A percentile compares a stretch with the other conserved stretches of the same genome.
These are phyloP conservation scores for Oryza longistaminata DNA, from an alignment of 176 grass and related monocot genomes.

Conservation along the genomic window DNA sequence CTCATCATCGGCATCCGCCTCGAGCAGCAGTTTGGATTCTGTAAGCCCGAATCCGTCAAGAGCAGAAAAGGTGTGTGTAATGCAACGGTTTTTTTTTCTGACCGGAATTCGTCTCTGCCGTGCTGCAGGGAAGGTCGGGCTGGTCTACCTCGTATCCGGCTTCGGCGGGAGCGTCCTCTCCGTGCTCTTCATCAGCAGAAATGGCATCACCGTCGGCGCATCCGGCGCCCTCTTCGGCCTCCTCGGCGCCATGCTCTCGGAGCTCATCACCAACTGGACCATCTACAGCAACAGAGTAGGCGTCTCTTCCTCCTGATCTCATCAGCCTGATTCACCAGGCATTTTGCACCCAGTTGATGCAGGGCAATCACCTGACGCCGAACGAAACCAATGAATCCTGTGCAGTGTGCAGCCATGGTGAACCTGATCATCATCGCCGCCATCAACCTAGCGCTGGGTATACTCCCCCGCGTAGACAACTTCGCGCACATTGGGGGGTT, in stretches of 20 bases:
- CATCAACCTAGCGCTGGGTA: conserved; percentile 75
- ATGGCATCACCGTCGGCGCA: conserved; percentile 72
- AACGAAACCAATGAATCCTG: background rate
- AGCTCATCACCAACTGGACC: conserved; percentile 88
- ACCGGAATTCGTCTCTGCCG: conserved; percentile 4
- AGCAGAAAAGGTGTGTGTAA: background rate
- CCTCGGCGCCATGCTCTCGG: conserved; percentile 80
- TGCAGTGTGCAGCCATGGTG: conserved; percentile 54
- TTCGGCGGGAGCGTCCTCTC: conserved; percentile 84
- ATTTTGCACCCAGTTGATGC: background rate
- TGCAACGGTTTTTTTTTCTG: background rate
- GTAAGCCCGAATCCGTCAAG: conserved; percentile 39
- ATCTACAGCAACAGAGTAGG: conserved; percentile 73
- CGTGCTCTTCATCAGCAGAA: conserved; percentile 71
- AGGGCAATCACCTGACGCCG: background rate
- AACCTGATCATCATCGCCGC: conserved; percentile 73
- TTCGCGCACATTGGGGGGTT: conserved; percentile 90
- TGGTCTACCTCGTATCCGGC: conserved; percentile 80
- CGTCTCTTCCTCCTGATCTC: background rate
- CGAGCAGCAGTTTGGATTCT: conserved; percentile 93
- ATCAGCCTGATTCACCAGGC: background rate
- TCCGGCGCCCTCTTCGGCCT: conserved; percentile 91
- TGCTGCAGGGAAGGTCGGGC: conserved; percentile 60
- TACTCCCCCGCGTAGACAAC: conserved; percentile 81
- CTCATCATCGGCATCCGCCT: conserved; percentile 79